phyloP scores from a whole-genome alignment of 768 basidiomycete species.

The Lepiota venenata region DNA sequence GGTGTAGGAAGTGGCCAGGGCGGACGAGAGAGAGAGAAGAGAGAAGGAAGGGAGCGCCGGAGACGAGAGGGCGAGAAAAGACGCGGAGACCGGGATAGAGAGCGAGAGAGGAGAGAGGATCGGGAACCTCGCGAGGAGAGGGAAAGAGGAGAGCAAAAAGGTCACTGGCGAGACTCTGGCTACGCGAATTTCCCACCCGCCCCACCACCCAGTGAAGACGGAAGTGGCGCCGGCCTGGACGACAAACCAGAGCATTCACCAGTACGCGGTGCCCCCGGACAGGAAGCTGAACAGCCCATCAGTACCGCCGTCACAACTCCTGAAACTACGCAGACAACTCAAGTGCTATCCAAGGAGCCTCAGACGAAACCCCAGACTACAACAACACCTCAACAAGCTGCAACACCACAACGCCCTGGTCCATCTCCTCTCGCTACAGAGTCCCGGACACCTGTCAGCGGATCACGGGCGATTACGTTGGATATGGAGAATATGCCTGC shows the following conservation, averaged over 20 bases:
- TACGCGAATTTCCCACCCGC: conserved; percentile 21
- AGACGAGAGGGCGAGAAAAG: conserved; percentile 21
- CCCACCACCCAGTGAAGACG: conserved; percentile 27
- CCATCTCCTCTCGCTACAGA: background rate
- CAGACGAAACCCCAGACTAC: background rate
- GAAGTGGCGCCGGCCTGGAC: conserved; percentile 12
- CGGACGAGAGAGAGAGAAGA: conserved; percentile 11
- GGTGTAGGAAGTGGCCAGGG: conserved; percentile 30
- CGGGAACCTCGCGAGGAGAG: conserved; percentile 12
- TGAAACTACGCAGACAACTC: conserved; percentile 8
- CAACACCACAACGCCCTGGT: conserved; percentile 10
- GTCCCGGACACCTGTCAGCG: conserved; percentile 14
- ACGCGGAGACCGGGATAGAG: conserved; percentile 8
- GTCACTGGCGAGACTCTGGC: background rate
- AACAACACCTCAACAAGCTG: background rate
- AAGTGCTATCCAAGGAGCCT: background rate
- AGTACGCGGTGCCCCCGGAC: background rate
- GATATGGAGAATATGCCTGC: conserved; percentile 36
- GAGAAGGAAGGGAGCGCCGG: conserved; percentile 13
- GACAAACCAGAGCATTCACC: conserved; percentile 14
- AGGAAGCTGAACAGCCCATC: background rate
- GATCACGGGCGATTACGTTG: conserved; percentile 30
- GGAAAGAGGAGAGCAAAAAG: conserved; percentile 5
- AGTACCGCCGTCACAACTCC: conserved; percentile 10
- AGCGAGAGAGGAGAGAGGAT: conserved; percentile 18